phyloP scores from a whole-genome alignment of 2,329 filamentous ascomycete genomes.

The Fusarium buxicola region DNA sequence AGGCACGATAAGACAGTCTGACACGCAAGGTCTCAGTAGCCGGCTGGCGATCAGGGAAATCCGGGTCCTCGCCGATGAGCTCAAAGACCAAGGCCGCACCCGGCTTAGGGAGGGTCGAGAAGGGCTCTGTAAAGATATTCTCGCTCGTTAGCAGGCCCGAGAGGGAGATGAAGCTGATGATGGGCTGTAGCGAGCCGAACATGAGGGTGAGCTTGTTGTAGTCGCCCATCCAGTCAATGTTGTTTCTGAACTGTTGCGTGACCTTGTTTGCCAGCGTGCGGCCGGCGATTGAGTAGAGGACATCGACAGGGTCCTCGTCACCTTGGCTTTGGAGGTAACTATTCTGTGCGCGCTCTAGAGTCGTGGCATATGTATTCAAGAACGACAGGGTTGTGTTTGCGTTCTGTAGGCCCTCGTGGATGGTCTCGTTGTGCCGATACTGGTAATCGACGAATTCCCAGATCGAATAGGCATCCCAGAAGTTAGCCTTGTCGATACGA shows the following conservation, averaged over 20 bases:
- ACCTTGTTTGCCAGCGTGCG: constrained; percentile 62
- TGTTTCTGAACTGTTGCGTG: constrained; percentile 55
- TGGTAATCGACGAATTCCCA: constrained; percentile 68
- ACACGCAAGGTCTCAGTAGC: constrained; percentile 58
- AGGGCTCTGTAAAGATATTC: constrained; percentile 60
- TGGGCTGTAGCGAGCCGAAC: constrained; percentile 66
- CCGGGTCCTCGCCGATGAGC: constrained; percentile 53
- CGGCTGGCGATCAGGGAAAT: constrained; percentile 43
- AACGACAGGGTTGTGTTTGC: constrained; percentile 51
- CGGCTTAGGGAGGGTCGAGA: constrained; percentile 67
- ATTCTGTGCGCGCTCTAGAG: constrained; percentile 70
- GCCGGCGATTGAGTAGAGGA: constrained; percentile 63
- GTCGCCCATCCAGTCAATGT: constrained; percentile 54
- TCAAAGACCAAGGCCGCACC: constrained; percentile 84
- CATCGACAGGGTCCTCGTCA: constrained; percentile 50
- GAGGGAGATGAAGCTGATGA: constrained; percentile 66
- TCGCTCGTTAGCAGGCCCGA: constrained; percentile 59
- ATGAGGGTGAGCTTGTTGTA: constrained; percentile 63
- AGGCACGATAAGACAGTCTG: constrained; percentile 68
- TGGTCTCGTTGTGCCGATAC: constrained; percentile 62
- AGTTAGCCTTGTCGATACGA: constrained; percentile 51
- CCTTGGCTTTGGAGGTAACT: constrained; percentile 65
- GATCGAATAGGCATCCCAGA: constrained; percentile 63
- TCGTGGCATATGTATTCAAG: constrained; percentile 72
- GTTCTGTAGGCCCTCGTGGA: constrained; percentile 53